These are phyloP conservation scores for Nicotiana undulata DNA, from an alignment of 257 asterid genomes.

Conservation along the genomic window DNA sequence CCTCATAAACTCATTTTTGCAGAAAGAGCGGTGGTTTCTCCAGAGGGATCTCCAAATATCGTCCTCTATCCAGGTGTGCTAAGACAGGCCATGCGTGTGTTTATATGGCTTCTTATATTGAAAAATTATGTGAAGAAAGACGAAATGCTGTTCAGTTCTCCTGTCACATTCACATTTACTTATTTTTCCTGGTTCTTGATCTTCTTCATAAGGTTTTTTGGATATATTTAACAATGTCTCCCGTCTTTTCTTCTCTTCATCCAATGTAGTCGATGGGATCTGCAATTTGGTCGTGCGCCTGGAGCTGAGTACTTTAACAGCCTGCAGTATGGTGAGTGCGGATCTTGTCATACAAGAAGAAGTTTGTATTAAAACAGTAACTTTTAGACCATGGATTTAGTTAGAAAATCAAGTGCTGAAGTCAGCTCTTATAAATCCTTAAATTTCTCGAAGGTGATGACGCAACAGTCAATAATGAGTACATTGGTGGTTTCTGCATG, in stretches of 20 bases:
- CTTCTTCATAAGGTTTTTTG: not conserved
- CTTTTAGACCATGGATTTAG: not conserved
- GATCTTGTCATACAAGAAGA: not conserved
- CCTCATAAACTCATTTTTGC: constrained; percentile 31
- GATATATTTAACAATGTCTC: not conserved
- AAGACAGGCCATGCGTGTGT: not conserved
- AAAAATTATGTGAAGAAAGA: not conserved
- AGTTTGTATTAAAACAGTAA: not conserved
- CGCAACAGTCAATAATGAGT: constrained; percentile 51
- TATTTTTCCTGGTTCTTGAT: not conserved
- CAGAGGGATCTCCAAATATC: constrained; percentile 85
- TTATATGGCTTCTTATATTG: not conserved
- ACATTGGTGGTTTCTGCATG: constrained; percentile 47
- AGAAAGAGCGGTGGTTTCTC: constrained; percentile 99
- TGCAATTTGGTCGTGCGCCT: constrained; percentile 55
- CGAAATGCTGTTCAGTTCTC: not conserved
- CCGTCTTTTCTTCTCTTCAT: constrained; percentile 11
- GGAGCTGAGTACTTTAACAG: constrained; percentile 59
- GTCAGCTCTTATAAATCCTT: constrained; percentile 12
- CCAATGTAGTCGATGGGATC: constrained; percentile 69
- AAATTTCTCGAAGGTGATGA: constrained; percentile 52
- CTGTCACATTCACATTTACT: not conserved
- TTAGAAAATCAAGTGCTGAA: constrained; percentile 8
- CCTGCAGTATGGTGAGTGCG: constrained; percentile 55
- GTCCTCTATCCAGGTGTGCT: constrained; percentile 85